phyloP scores from a whole-genome alignment of 2,329 filamentous ascomycete genomes.

The Anthostomella pinea region DNA sequence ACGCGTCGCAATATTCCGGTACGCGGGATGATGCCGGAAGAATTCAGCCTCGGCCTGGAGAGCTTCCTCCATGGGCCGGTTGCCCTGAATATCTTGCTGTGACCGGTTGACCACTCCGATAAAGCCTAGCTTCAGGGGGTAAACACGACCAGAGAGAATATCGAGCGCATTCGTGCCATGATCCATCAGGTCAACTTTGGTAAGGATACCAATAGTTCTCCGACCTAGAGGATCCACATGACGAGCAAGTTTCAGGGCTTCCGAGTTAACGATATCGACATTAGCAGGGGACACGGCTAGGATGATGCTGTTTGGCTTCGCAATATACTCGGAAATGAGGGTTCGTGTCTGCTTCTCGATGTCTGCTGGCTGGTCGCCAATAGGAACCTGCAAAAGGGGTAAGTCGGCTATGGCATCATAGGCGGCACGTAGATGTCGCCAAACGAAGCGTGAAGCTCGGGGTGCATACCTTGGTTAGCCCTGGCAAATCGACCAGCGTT shows the following conservation, averaged over 20 bases:
- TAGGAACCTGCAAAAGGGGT: constrained; percentile 65
- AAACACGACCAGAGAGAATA: constrained; percentile 94
- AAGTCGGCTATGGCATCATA: constrained; percentile 14
- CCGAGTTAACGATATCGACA: constrained; percentile 97
- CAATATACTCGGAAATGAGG: constrained; percentile 96
- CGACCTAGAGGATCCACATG: constrained; percentile 95
- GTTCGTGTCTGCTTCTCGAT: constrained; percentile 98
- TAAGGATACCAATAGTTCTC: constrained; percentile 93
- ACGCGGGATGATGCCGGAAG: constrained; percentile 95
- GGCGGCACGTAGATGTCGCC: constrained; percentile 9
- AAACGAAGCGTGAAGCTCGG: not conserved
- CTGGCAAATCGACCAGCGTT: constrained; percentile 92
- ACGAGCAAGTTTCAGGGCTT: constrained; percentile 91
- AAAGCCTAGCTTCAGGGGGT: constrained; percentile 94
- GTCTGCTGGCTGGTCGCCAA: constrained; percentile 94
- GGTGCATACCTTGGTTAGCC: constrained; percentile 77
- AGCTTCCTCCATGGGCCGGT: constrained; percentile 91
- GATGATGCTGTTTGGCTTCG: constrained; percentile 97
- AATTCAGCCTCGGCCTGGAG: constrained; percentile 89
- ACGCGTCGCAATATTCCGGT: constrained; percentile 89
- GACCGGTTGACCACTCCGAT: constrained; percentile 98
- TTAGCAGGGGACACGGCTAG: constrained; percentile 96
- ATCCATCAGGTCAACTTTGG: constrained; percentile 97
- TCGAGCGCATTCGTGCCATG: constrained; percentile 97
- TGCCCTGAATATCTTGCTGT: constrained; percentile 95